Base-by-base conservation (phyloP, 129 eudicot genomes). In the Gnaphalium uliginosum region DNA sequence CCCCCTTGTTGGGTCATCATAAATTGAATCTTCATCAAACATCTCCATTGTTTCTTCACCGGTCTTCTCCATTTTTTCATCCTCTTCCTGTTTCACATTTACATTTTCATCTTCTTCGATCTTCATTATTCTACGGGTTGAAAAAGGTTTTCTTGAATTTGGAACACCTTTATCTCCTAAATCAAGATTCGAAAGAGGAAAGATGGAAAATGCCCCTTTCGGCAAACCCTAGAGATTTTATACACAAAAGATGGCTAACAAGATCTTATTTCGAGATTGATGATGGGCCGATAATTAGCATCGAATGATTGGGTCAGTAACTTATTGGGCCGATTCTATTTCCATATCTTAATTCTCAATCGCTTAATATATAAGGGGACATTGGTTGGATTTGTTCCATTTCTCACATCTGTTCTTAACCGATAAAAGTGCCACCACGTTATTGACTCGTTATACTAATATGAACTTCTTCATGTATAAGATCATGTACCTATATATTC, bases 1-100 rank as follows among this genome's bases (percentile, higher is more conserved):
- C 0, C 86, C 96, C 51, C 90, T 80, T 69, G 77, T 79, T 33
- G 85, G 87, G 1, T 92, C 93, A 29, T 63, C 18, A 13, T 61
- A 1, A 5, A 8, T 14, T 14, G 72, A 8, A 10, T 50, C 66
- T 27, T 48, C 79, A 30, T 1, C 51, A 13, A 3, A 54, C 14
- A 2, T 35, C 51, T 29, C 56, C 32, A 25, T 14, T 21, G 27
- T 19, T n/a, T 54, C 61, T 54, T 54, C 61, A 6, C 10, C 24
- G 2, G 8, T 72, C 33, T 33, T 35, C 23, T 37, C 25, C 25
- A 39, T 37, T 21, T 18, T 30, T 35, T 72, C 68, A 21, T 32
- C 33, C 33, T n/a, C 15, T 57, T 46, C 68, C 30, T 27, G 19
- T 73, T 60, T 27, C 58, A 74, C 0, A 61, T 74, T 7, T 6